Base-by-base conservation (phyloP, 768 basidiomycete species). In the Ephemerocybe angulata region DNA sequence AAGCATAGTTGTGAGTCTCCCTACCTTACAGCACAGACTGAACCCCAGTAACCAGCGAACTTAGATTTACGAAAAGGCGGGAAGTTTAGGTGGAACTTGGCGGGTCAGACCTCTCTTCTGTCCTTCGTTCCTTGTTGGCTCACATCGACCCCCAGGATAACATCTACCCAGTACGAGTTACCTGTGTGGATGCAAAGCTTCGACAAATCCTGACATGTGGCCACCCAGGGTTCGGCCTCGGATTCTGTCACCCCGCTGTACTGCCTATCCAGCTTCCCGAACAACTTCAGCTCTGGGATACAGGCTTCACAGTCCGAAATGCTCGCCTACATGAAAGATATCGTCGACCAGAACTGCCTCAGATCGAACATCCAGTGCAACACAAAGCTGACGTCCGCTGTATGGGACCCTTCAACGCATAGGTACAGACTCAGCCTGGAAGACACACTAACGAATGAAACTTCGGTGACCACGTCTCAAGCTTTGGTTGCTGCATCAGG, bases 361-460 rank as follows among this genome's bases (percentile, higher is more conserved):
- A 67, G 67, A 35, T 60, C 69, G 2, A 67, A 72, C 38, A 75
- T 82, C 53, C 51, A 62, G 4, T 79, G 80, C 67, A 69, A 78
- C 58, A 70, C 68, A 21, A 68, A 67, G 28, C 80, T 84, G 30
- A 47, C 73, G 35, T 70, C 68, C 3, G 79, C 74, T 0, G 64
- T 66, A 27, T 86, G 85, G 84, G 71, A 74, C 28, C 46, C 46
- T 15, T 47, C 46, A 17, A 47, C 25, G 15, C 8, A 24, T 12
- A 29, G 28, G 27, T 47, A 47, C 27, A 15, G 25, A 17, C 25
- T 47, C 25, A 28, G 30, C 11, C 13, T 47, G 13, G 46, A 47
- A 21, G 46, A 47, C 15, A 29, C 28, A 11, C 13, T 2, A 2
- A 28, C 46, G 15, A 21, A 28, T 21, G 15, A 11, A 15, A 47